Percentiles rank a stretch among this genome's conserved stretches.
Evolutionary conservation across 305 asterid species (phyloP).

Genomic region (Fraxinus sp.): DNA sequence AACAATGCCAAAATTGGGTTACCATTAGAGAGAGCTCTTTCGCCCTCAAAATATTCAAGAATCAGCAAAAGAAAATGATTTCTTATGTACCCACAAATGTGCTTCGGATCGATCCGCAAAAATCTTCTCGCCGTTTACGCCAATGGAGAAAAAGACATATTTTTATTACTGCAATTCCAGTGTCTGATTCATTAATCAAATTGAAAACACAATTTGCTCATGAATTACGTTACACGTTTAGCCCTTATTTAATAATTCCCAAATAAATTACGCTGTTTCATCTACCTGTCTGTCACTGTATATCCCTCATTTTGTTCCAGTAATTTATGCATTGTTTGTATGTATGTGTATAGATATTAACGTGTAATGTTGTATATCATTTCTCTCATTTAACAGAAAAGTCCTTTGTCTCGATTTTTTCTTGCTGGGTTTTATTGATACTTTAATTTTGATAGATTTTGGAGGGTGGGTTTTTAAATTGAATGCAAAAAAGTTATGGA

Average conservation of each 20-base stretch:
- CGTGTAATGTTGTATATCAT: background rate
- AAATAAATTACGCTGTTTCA: background rate
- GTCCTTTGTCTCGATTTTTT: slow-evolving; percentile 2
- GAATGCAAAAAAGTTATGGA: slow-evolving; percentile 25
- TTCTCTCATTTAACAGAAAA: background rate
- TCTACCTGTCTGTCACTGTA: background rate
- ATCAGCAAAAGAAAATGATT: background rate
- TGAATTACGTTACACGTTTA: slow-evolving; percentile 19
- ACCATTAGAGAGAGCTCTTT: background rate
- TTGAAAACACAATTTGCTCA: background rate
- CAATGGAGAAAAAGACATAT: background rate
- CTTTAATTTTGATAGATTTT: background rate
- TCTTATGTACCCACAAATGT: background rate
- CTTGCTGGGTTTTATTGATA: background rate
- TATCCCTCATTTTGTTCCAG: background rate
- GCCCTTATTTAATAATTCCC: background rate
- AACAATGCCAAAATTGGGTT: background rate
- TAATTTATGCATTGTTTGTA: background rate
- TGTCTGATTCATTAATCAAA: background rate
- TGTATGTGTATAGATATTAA: background rate
- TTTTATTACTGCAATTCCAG: slow-evolving; percentile 13
- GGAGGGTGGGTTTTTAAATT: background rate
- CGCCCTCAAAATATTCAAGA: background rate
- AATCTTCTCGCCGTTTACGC: slow-evolving; percentile 10
- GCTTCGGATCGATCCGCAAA: background rate